Evolutionary conservation across 2,329 filamentous ascomycete genomes (phyloP).

Genomic region (Trematosphaeria pertusa): DNA sequence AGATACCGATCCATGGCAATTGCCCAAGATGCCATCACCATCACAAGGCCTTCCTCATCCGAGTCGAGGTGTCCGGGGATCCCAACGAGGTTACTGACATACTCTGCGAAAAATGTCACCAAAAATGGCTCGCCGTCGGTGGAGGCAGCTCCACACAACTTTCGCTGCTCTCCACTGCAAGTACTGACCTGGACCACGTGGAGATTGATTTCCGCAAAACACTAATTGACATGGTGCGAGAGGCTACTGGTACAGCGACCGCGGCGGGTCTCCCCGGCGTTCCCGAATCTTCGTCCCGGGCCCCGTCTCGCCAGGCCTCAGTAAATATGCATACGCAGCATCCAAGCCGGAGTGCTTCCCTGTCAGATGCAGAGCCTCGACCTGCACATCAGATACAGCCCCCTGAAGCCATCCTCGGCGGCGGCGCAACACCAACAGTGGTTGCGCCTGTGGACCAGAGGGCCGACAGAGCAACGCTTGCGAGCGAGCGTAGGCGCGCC

Average conservation of each 20-base stretch:
- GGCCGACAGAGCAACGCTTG: not conserved
- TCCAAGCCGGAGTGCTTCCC: not conserved
- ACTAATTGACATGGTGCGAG: constrained; percentile 30
- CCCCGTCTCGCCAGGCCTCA: constrained; percentile 10
- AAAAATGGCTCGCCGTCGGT: constrained; percentile 35
- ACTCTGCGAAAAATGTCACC: constrained; percentile 29
- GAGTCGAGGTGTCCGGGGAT: constrained; percentile 22
- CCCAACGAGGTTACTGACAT: constrained; percentile 22
- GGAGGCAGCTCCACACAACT: constrained; percentile 29
- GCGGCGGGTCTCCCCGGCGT: constrained; percentile 19
- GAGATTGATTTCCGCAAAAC: constrained; percentile 24
- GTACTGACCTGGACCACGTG: constrained; percentile 22
- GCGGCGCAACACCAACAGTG: not conserved
- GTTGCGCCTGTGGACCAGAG: not conserved
- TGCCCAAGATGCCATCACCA: constrained; percentile 38
- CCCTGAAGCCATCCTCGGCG: too few relatives aligned
- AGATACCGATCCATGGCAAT: constrained; percentile 30
- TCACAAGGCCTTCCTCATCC: constrained; percentile 29
- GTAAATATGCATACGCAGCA: constrained; percentile 7
- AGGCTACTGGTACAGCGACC: constrained; percentile 22
- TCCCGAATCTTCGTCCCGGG: constrained; percentile 17
- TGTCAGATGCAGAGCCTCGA: not conserved
- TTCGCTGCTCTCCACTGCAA: constrained; percentile 31
- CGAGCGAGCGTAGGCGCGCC: not conserved
- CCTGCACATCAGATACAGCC: too few relatives aligned